phyloP scores from a whole-genome alignment of 139 green algal species.

The Astrephomene gubernaculifera region DNA sequence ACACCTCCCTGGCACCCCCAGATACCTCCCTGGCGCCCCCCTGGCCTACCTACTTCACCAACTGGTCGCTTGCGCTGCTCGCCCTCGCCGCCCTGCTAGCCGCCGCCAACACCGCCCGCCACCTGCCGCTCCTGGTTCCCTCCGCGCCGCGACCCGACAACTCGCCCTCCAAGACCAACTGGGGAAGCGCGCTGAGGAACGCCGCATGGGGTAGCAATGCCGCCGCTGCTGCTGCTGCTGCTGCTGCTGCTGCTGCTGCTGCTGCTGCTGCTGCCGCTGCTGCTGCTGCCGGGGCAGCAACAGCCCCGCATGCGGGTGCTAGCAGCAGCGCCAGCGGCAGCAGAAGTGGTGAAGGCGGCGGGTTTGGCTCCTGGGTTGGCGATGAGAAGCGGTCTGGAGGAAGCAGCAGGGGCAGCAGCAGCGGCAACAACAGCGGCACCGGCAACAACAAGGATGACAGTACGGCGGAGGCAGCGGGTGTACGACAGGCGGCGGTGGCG shows the following conservation, averaged over 20 bases:
- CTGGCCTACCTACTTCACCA: slow-evolving; percentile 48
- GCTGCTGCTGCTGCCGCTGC: background rate
- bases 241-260: background rate
- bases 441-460: too few species aligned
- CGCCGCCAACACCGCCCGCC: slow-evolving; percentile 33
- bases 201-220: background rate
- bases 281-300: background rate
- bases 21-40: background rate
- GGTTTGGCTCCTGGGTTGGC: too few species aligned
- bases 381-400: too few species aligned
- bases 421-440: too few species aligned
- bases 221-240: background rate
- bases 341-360: too few species aligned
- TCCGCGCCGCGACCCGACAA: slow-evolving; percentile 35
- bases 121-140: background rate
- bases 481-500: too few species aligned
- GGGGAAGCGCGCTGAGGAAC: background rate
- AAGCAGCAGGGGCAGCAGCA: too few species aligned
- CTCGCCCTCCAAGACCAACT: slow-evolving; percentile 37
- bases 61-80: slow-evolving; percentile 44
- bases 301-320: too few species aligned
- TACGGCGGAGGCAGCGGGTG: too few species aligned
- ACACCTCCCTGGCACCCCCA: background rate
- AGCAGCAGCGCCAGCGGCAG: too few species aligned
- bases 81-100: slow-evolving; percentile 24